phyloP scores from a whole-genome alignment of 306 rosid genomes.

The Dalbergia cultrata region DNA sequence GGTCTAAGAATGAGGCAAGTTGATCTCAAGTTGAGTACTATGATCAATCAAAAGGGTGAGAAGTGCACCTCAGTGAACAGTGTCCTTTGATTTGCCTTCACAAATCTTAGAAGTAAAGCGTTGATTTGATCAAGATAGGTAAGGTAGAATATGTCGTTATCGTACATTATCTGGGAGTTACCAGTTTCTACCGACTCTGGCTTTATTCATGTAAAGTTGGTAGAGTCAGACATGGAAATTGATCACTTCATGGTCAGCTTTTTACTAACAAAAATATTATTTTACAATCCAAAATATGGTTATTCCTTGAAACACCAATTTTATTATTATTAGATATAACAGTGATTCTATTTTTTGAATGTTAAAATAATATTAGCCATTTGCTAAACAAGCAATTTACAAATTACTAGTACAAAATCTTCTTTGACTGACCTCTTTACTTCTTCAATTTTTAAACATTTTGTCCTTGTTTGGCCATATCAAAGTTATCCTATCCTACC shows the following conservation, averaged over 20 bases:
- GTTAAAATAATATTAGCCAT: too few relatives aligned
- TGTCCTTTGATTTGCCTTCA: background rate
- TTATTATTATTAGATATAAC: too few relatives aligned
- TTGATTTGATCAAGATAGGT: constrained; percentile 39
- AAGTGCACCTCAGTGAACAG: constrained; percentile 43
- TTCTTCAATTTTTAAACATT: too few relatives aligned
- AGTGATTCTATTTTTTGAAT: too few relatives aligned
- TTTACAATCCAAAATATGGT: too few relatives aligned
- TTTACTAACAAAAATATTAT: background rate
- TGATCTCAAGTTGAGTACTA: constrained; percentile 29
- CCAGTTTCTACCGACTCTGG: constrained; percentile 29
- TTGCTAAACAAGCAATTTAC: background rate
- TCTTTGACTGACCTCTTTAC: background rate
- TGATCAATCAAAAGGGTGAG: constrained; percentile 47
- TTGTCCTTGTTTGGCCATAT: background rate
- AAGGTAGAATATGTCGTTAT: constrained; percentile 14
- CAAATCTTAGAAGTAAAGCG: constrained; percentile 58
- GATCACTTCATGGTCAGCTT: background rate
- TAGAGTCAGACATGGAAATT: background rate
- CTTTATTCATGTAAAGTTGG: background rate
- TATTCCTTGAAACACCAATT: too few relatives aligned
- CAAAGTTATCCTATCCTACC: background rate
- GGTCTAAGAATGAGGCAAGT: constrained; percentile 23
- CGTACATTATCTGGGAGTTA: constrained; percentile 4
- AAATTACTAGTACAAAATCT: background rate